Evolutionary conservation across 2,329 filamentous ascomycete species (phyloP), one percentile per base, ranked within the genome.

Genomic region (Trichophyton mentagrophytes): DNA sequence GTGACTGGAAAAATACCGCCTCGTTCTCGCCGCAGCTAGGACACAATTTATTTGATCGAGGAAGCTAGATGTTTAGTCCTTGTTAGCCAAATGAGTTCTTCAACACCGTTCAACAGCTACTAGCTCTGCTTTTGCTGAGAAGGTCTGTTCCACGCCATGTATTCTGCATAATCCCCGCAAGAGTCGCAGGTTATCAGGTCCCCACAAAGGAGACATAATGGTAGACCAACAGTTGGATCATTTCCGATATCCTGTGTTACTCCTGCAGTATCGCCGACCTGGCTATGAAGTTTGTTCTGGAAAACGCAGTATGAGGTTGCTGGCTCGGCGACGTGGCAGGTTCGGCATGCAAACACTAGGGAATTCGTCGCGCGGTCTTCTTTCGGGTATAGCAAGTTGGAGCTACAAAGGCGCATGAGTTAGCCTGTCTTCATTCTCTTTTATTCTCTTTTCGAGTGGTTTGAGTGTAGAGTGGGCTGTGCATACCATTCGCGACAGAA

Each of bases 1-100:
- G 93, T 64, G 91, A 96, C 78, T 99, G 93, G 80, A 99, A 99
- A 78, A 96, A 99, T 63, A 99, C 95, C 53, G 91, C 90, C 77
- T 97, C 91, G 67, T 85, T 84, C 74, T 93, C 88, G 66, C 83
- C 82, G 80, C 95, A 99, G 67, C 80, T 82, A 59, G 90, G 90
- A 77, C 93, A 99, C 63, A 82, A 82, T 76, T 88, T 90, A 73
- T 90, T 89, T 69, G 90, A 86, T 69, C 91, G 87, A 65, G 93
- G 93, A 74, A 97, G 88, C 91, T 96, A 55, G 53, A 51, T 15
- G 20, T 51, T 20, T 15, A 27, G 11, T 27, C n/a, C 44, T 61
- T 60, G 68, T 73, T 70, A 74, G 71, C 70, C 69, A 71, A 65
- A 61, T 65, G 3, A n/a, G 36, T 13, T 56, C 53, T 13, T 20